Base-by-base conservation (phyloP, 768 basidiomycete genomes). In the Cantharellus anzutake region DNA sequence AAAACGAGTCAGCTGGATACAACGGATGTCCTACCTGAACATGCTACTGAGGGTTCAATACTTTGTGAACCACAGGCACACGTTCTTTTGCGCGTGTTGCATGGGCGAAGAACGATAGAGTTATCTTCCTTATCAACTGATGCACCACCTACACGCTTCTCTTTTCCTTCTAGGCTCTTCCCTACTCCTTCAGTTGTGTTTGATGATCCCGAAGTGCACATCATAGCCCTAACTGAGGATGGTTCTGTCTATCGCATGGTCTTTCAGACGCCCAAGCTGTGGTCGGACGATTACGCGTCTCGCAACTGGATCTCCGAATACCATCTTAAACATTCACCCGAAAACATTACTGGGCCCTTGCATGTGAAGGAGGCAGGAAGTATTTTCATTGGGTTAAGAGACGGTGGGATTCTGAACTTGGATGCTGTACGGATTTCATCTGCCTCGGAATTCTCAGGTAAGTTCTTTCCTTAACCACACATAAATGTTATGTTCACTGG, bases 241-340 rank as follows among this genome's bases (percentile, higher is more conserved):
- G 86, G 84, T 2, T 86, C 85, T 4, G 73, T 93, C 14, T 86
- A 82, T 68, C 80, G 84, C 50, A 63, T 91, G 37, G 75, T 82
- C 1, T 71, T 93, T 56, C 82, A 87, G 4, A 64, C 82, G 16
- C 73, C 74, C 58, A 72, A 71, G 7, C 64, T 67, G 50, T 66
- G 64, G 60, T 51, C 7, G 41, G 52, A 57, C 51, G 40, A 42
- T 20, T 56, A 50, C 42, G 41, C 55, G 4, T 11, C 60, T 14
- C 61, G 35, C 4, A 52, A 59, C 4, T 83, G 78, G 78, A 78
- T 76, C 61, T 75, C 77, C 60, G 86, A 90, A 69, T 80, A 87
- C 70, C 71, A 76, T 63, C 76, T 89, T 63, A 77, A 78, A 70
- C 78, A 72, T 62, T 67, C 73, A 57, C 67, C 73, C 41, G 76